Conservation (phyloP, 2,329 filamentous ascomycete genomes). For the Botrytis sinoallii region DNA sequence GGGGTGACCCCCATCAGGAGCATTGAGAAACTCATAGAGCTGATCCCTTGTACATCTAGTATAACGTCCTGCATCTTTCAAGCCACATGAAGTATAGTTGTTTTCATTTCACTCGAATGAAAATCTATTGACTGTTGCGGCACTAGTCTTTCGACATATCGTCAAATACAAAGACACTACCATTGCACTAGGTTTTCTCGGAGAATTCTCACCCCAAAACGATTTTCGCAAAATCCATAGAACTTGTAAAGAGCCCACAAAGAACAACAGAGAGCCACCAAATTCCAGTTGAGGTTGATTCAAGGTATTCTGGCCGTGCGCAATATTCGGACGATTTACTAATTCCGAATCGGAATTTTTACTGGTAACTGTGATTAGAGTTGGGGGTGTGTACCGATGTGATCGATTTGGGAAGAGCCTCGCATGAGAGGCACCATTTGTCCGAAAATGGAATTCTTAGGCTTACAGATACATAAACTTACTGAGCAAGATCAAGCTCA, state of each 20-base stretch:
- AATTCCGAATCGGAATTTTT: neutral
- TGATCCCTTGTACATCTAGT: neutral
- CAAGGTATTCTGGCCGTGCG: neutral
- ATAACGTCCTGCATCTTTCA: neutral
- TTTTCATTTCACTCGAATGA: neutral
- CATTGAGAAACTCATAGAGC: neutral
- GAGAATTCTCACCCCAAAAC: neutral
- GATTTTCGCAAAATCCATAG: neutral
- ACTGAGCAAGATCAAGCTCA: neutral
- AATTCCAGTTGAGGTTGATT: neutral
- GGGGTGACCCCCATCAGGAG: neutral
- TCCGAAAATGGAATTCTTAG: neutral
- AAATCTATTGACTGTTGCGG: neutral
- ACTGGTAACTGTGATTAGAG: neutral
- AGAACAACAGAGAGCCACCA: neutral
- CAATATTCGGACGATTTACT: neutral
- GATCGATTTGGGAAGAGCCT: neutral
- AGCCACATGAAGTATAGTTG: neutral
- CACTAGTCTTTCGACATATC: neutral
- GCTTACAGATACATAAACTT: neutral
- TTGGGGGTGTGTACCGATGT: neutral
- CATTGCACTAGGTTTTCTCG: neutral
- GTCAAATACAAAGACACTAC: neutral
- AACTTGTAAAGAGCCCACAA: neutral
- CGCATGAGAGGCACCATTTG: neutral